Base-by-base conservation (phyloP, 371 early-diverging fungal genomes). In the Thermomucor indicae-seudaticae region DNA sequence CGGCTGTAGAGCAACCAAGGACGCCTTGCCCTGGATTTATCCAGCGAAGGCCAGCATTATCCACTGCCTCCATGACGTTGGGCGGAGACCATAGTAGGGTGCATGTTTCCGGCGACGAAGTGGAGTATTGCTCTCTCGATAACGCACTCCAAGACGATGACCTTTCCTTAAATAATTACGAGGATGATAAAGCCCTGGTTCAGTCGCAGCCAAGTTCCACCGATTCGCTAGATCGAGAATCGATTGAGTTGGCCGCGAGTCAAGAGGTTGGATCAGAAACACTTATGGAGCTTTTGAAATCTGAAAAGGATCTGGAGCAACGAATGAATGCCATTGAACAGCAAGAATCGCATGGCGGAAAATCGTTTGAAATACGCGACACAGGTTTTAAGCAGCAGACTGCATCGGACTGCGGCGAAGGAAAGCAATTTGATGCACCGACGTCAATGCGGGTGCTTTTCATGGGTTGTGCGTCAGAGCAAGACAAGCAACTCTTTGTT, bases 381-480 rank as follows among this genome's bases (percentile, higher is more conserved):
- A 19, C 10, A 12, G 19, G 24, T 23, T 11, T 23, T 23, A 4
- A 41, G 24, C 23, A 41, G 16, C 23, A 39, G 20, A 22, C 7
- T 7, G 1, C n/a, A 5, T 27, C 14, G 14, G 47, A 46, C 32
- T 32, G 34, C 22, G 20, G 17, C 11, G 17, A 40, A 17, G 7
- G 4, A 20, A 11, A 43, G 11, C 19, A 41, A 16, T 66, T 66
- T 46, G 60, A 60, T 34, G 41, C 47, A 2, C 67, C 64, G 11
- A 60, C 54, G 7, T 27, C 57, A 7, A 56, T 71, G 11, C 59
- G 75, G 42, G 62, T 69, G 2, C 42, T 75, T 4, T 75, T 65
- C 37, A 57, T 75, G 62, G 75, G 75, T 23, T 56, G 63, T 7
- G 53, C 59, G 16, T 58, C 58, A 2, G 57, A 52, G 20, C 56